Conservation (phyloP, 495 filamentous ascomycete genomes). For the Aspergillus biplanus region DNA sequence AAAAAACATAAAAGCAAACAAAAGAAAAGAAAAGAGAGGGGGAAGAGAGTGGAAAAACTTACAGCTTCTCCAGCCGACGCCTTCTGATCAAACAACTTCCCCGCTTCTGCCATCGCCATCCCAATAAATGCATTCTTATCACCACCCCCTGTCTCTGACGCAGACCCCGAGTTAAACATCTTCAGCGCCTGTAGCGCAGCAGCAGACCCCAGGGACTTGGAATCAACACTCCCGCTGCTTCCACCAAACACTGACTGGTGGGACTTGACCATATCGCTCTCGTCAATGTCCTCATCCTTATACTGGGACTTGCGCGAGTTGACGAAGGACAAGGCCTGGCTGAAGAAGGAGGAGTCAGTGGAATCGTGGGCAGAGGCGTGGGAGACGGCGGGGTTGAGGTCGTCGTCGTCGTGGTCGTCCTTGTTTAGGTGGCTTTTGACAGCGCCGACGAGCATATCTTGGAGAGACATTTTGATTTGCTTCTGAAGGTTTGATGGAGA, state of each 20-base stretch:
- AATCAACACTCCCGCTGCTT: slow-evolving; percentile 36
- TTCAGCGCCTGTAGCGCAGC: slow-evolving; percentile 72
- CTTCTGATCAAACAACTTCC: slow-evolving; percentile 67
- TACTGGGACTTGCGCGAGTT: slow-evolving; percentile 42
- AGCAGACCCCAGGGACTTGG: slow-evolving; percentile 55
- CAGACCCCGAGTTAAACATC: slow-evolving; percentile 56
- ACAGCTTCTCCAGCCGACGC: slow-evolving; percentile 48
- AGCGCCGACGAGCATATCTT: slow-evolving; percentile 18
- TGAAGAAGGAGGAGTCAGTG: slow-evolving; percentile 45
- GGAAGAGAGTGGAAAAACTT: slow-evolving; percentile 32
- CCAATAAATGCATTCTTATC: slow-evolving; percentile 66
- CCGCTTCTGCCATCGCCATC: slow-evolving; percentile 69
- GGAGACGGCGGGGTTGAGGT: slow-evolving; percentile 49
- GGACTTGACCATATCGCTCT: slow-evolving; percentile 55
- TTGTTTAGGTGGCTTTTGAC: slow-evolving; percentile 14
- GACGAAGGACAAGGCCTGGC: slow-evolving; percentile 51
- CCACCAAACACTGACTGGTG: slow-evolving; percentile 61
- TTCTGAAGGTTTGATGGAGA: neutral
- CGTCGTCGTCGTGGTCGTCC: slow-evolving; percentile 31
- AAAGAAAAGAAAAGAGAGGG: slow-evolving; percentile 12
- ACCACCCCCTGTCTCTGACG: slow-evolving; percentile 27
- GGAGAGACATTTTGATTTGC: slow-evolving; percentile 12
- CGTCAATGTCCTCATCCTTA: slow-evolving; percentile 53
- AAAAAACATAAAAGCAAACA: neutral
- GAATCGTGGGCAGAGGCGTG: slow-evolving; percentile 51